phyloP scores from a whole-genome alignment of 805 yeast species.

The Lachancea kluyveri region DNA sequence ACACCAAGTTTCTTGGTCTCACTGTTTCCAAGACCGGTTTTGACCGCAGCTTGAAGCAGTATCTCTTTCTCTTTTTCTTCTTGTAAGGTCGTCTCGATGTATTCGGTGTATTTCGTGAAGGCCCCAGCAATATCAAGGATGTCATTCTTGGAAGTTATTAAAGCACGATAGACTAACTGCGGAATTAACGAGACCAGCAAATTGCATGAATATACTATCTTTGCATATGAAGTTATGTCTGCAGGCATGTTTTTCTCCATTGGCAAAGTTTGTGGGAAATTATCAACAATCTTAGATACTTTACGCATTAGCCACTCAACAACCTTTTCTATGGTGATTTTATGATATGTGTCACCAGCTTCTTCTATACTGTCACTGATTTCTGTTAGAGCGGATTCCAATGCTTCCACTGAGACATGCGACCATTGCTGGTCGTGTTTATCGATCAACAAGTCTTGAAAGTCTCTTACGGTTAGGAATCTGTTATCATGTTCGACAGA shows the following conservation, averaged over 20 bases:
- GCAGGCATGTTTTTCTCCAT: slow-evolving; percentile 27
- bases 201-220: slow-evolving; percentile 33
- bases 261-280: slow-evolving; percentile 35
- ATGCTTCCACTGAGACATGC: slow-evolving; percentile 11
- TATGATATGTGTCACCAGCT: slow-evolving; percentile 40
- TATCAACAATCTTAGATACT: slow-evolving; percentile 29
- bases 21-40: slow-evolving; percentile 21
- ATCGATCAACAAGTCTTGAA: slow-evolving; percentile 28
- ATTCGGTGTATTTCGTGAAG: slow-evolving; percentile 27
- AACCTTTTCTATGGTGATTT: slow-evolving; percentile 37
- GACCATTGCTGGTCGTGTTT: slow-evolving; percentile 24
- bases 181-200: slow-evolving; percentile 44
- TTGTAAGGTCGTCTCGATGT: slow-evolving; percentile 14
- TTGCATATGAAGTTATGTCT: slow-evolving; percentile 32
- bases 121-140: slow-evolving; percentile 26
- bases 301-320: slow-evolving; percentile 34
- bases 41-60: slow-evolving; percentile 28
- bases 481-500: slow-evolving; percentile 8
- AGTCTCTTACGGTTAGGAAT: slow-evolving; percentile 28
- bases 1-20: slow-evolving; percentile 11
- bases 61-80: slow-evolving; percentile 23
- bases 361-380: slow-evolving; percentile 39
- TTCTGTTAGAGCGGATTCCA: slow-evolving; percentile 23
- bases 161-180: slow-evolving; percentile 33
- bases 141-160: slow-evolving; percentile 9